These are phyloP conservation scores for Pythium brachiatum DNA, from an alignment of 352 stramenopile species.

Conservation along the genomic window DNA sequence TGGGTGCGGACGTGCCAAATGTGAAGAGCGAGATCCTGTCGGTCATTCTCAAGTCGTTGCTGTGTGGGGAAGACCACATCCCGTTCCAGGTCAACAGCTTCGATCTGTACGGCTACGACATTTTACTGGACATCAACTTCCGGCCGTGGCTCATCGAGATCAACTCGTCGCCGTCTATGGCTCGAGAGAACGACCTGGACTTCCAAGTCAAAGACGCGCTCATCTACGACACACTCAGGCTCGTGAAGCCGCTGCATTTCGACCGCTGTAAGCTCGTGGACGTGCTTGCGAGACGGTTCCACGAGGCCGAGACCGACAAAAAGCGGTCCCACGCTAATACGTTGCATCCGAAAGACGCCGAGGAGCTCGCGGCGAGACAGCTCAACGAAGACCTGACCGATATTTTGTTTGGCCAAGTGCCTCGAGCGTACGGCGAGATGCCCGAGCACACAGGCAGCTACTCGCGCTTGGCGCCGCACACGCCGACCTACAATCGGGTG, in stretches of 20 bases:
- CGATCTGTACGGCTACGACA: conserved; percentile 95
- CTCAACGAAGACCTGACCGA: conserved; percentile 72
- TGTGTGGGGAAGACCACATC: conserved; percentile 88
- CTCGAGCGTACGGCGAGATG: conserved; percentile 60
- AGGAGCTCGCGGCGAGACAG: conserved; percentile 42
- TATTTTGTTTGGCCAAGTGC: conserved; percentile 55
- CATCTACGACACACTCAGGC: conserved; percentile 83
- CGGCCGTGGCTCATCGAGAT: conserved; percentile 96
- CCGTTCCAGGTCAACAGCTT: conserved; percentile 90
- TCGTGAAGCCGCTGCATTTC: conserved; percentile 84
- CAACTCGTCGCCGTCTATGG: conserved; percentile 93
- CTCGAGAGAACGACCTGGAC: conserved; percentile 85
- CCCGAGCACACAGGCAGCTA: conserved; percentile 61
- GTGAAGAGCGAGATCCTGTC: conserved; percentile 71
- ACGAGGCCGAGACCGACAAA: conserved; percentile 52
- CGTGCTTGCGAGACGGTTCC: conserved; percentile 60
- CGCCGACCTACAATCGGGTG: conserved; percentile 69
- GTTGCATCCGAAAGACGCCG: conserved; percentile 46
- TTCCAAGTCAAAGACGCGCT: conserved; percentile 88
- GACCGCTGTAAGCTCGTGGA: conserved; percentile 69
- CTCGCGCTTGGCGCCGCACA: conserved; percentile 57
- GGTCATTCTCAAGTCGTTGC: conserved; percentile 86
- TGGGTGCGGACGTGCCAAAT: conserved; percentile 60
- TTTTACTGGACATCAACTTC: conserved; percentile 89
- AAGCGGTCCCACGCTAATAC: conserved; percentile 55